Conservation (phyloP, 306 rosid species). For the Malus orientalis region DNA sequence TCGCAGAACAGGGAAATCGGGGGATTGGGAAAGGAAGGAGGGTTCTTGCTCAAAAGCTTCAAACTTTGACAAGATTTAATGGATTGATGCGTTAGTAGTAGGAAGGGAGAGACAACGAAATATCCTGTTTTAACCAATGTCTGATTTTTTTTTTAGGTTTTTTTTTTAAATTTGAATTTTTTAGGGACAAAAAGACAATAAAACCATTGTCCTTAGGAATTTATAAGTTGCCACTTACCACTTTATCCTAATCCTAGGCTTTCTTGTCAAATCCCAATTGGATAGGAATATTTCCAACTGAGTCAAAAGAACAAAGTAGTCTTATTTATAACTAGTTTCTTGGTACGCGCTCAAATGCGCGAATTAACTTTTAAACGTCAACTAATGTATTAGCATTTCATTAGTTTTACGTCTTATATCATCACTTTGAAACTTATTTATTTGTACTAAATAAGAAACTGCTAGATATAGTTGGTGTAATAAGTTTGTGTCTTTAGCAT, state of each 20-base stretch:
- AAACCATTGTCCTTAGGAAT: neutral
- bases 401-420: too few relatives aligned
- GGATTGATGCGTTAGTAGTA: neutral
- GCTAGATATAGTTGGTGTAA: too few relatives aligned
- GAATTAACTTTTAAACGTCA: fast-evolving
- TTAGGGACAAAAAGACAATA: neutral
- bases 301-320: neutral
- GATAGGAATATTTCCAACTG: neutral
- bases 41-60: neutral
- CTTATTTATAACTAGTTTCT: neutral
- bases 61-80: neutral
- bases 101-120: neutral
- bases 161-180: neutral
- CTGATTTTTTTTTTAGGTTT: neutral
- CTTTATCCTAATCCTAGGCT: neutral
- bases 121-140: neutral
- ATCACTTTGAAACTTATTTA: neutral
- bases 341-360: fast-evolving
- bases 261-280: neutral
- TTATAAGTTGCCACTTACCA: neutral
- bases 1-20: neutral
- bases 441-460: too few relatives aligned
- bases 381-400: too few relatives aligned
- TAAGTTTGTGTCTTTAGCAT: too few relatives aligned
- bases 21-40: neutral